phyloP scores from a whole-genome alignment of 805 yeast species.

The Candida boidinii region DNA sequence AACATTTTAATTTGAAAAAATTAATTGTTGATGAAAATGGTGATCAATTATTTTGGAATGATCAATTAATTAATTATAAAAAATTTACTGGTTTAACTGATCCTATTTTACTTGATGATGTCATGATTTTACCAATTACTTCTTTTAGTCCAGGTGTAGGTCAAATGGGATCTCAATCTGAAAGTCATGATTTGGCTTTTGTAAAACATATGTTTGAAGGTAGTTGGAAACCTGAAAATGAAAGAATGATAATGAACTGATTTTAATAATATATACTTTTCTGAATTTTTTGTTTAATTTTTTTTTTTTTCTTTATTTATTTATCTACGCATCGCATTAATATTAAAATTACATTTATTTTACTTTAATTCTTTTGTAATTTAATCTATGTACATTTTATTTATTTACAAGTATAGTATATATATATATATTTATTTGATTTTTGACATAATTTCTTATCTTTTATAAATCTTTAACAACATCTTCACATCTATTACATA shows the following conservation, averaged over 20 bases:
- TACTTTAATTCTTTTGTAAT: too few species aligned
- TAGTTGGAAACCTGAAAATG: conserved; percentile 43
- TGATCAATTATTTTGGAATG: conserved; percentile 15
- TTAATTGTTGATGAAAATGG: conserved; percentile 14
- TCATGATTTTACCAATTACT: conserved; percentile 64
- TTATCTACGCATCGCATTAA: too few species aligned
- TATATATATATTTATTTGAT: too few species aligned
- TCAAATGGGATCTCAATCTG: conserved; percentile 52
- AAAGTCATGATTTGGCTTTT: conserved; percentile 40
- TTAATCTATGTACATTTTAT: too few species aligned
- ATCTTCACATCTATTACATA: conserved; percentile 60
- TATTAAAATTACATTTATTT: too few species aligned
- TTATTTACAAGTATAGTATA: too few species aligned
- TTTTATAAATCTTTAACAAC: conserved; percentile 22
- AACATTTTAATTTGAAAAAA: conserved; percentile 12
- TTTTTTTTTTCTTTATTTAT: too few species aligned
- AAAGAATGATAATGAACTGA: too few species aligned
- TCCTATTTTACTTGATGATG: conserved; percentile 57
- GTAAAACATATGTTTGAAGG: conserved; percentile 60
- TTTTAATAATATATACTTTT: too few species aligned
- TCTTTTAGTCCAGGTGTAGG: conserved; percentile 61
- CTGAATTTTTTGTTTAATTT: too few species aligned
- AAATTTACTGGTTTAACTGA: conserved; percentile 49
- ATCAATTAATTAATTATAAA: conserved; percentile 44
- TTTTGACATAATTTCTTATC: too few species aligned